These are phyloP conservation scores for Potentilla sterilis DNA, from an alignment of 306 rosid species.

Conservation along the genomic window DNA sequence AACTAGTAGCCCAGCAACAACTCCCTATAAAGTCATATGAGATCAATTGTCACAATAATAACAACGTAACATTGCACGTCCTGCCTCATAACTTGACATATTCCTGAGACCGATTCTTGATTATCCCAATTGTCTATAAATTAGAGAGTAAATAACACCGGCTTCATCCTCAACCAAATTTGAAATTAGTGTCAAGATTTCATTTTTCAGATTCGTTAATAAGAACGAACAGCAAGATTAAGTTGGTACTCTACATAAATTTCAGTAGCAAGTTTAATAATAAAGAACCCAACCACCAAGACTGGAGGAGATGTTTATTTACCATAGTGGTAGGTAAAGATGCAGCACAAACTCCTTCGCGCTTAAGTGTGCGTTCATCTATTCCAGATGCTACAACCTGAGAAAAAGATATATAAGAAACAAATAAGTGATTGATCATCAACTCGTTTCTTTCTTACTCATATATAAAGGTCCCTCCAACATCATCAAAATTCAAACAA, in stretches of 20 bases:
- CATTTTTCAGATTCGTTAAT: not conserved
- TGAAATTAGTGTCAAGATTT: not conserved
- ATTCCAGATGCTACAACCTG: slow-evolving; percentile 97
- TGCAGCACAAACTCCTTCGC: slow-evolving; percentile 99
- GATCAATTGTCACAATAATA: slow-evolving; percentile 5
- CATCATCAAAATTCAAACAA: slow-evolving; percentile 21
- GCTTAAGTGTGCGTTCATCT: slow-evolving; percentile 96
- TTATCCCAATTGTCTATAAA: slow-evolving; percentile 7
- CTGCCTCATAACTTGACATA: slow-evolving; percentile 10
- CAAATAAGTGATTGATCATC: not conserved
- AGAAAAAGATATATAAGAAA: slow-evolving; percentile 21
- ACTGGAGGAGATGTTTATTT: slow-evolving; percentile 14
- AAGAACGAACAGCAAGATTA: not conserved
- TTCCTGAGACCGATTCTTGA: slow-evolving; percentile 17
- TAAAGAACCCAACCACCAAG: slow-evolving; percentile 7
- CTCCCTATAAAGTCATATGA: slow-evolving; percentile 63
- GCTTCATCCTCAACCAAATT: not conserved
- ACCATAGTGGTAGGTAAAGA: slow-evolving; percentile 98
- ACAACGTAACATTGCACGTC: not conserved
- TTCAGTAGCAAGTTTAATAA: not conserved
- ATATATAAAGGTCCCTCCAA: slow-evolving; percentile 10
- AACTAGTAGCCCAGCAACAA: slow-evolving; percentile 92
- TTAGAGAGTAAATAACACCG: slow-evolving; percentile 14
- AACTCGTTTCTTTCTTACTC: slow-evolving; percentile 21
- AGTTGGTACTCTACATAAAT: not conserved